Evolutionary conservation across 129 eudicot species (phyloP).

Genomic region (Silybum marianum): DNA sequence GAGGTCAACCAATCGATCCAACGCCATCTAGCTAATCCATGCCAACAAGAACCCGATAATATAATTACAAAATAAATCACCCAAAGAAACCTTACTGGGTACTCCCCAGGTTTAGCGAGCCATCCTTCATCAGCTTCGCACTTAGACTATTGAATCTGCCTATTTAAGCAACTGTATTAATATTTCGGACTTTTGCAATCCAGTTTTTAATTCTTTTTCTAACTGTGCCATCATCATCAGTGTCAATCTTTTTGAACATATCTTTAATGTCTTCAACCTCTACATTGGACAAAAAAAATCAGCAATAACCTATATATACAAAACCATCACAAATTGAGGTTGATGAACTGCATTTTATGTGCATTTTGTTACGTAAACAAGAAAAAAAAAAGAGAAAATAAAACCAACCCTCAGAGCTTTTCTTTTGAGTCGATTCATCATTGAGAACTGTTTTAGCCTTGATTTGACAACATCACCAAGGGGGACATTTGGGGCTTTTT

Average conservation of each 20-base stretch:
- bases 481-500: slow-evolving; percentile 87
- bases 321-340: neutral
- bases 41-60: slow-evolving; percentile 9
- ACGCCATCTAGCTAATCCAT: neutral
- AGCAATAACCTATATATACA: slow-evolving; percentile 67
- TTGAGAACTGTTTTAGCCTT: slow-evolving; percentile 81
- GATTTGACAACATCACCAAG: slow-evolving; percentile 95
- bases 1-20: neutral
- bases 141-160: slow-evolving; percentile 82
- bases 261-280: slow-evolving; percentile 84
- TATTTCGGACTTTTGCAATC: slow-evolving; percentile 49
- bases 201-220: slow-evolving; percentile 68
- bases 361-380: neutral
- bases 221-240: slow-evolving; percentile 54
- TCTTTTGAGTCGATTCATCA: slow-evolving; percentile 83
- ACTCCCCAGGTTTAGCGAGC: slow-evolving; percentile 75
- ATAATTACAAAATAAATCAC: slow-evolving; percentile 41
- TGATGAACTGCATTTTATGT: slow-evolving; percentile 3
- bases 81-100: slow-evolving; percentile 40
- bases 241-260: slow-evolving; percentile 63
- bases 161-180: slow-evolving; percentile 61
- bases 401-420: slow-evolving; percentile 75
- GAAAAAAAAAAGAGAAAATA: neutral
- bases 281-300: slow-evolving; percentile 79
- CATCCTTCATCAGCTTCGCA: slow-evolving; percentile 79